Evolutionary conservation across 257 asterid species (phyloP).

Genomic region (Salvia miltiorrhiza): DNA sequence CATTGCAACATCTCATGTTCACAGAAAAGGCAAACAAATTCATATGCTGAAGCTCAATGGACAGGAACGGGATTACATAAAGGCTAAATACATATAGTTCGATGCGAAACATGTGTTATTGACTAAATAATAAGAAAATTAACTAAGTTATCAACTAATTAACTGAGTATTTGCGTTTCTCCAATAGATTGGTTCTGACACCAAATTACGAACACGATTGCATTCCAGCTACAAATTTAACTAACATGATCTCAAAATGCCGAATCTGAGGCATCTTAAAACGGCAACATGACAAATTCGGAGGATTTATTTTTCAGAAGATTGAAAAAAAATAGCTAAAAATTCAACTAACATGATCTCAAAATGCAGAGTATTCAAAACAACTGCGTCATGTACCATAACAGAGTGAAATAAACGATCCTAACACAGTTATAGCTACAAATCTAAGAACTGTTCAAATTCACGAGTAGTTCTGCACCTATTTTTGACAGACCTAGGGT

Average conservation of each 20-base stretch:
- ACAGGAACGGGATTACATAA: not conserved
- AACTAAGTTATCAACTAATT: too few species aligned
- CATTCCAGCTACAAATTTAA: not conserved
- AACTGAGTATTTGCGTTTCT: not conserved
- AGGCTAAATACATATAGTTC: not conserved
- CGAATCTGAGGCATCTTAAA: not conserved
- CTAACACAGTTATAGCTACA: not conserved
- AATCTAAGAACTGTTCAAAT: not conserved
- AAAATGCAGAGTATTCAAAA: not conserved
- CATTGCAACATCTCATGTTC: not conserved
- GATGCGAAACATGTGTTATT: not conserved
- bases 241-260: constrained; percentile 13
- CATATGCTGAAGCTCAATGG: not conserved
- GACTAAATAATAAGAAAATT: not conserved
- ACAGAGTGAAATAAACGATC: not conserved
- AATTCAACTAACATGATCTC: not conserved
- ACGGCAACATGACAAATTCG: not conserved
- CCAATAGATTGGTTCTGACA: constrained; percentile 1
- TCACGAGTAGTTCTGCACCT: not conserved
- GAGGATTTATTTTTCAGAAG: not conserved
- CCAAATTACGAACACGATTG: not conserved
- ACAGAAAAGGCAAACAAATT: not conserved
- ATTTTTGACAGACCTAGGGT: constrained; percentile 47
- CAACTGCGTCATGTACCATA: not conserved
- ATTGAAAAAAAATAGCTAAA: not conserved